phyloP scores from a whole-genome alignment of 2,329 filamentous ascomycete genomes.

The Aspergillus sojae region DNA sequence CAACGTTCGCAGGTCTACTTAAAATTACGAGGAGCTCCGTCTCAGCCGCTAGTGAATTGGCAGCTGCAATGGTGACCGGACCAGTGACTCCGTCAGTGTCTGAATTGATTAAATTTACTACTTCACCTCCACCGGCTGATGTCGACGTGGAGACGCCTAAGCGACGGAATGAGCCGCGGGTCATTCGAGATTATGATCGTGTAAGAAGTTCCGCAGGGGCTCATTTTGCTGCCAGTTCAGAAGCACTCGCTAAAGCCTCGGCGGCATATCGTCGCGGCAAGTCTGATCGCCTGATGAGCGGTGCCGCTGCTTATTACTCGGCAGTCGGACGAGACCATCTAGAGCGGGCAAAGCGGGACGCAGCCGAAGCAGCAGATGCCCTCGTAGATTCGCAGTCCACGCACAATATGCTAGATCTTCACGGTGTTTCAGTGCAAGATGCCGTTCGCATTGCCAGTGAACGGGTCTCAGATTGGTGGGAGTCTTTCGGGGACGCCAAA shows the following conservation, averaged over 20 bases:
- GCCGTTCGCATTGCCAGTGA: slow-evolving; percentile 76
- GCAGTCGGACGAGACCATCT: slow-evolving; percentile 69
- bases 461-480: slow-evolving; percentile 75
- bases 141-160: slow-evolving; percentile 27
- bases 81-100: slow-evolving; percentile 32
- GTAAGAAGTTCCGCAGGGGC: slow-evolving; percentile 44
- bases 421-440: slow-evolving; percentile 79
- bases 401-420: slow-evolving; percentile 68
- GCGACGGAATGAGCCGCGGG: slow-evolving; percentile 11
- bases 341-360: slow-evolving; percentile 59
- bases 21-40: slow-evolving; percentile 60
- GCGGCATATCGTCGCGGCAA: slow-evolving; percentile 62
- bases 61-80: slow-evolving; percentile 53
- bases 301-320: slow-evolving; percentile 75
- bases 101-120: slow-evolving; percentile 50
- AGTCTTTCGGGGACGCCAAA: slow-evolving; percentile 66
- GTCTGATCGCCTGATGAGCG: slow-evolving; percentile 73
- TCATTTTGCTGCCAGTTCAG: slow-evolving; percentile 50
- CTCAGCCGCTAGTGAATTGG: slow-evolving; percentile 62
- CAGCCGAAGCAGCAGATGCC: slow-evolving; percentile 68
- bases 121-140: slow-evolving; percentile 24
- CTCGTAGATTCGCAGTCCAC: slow-evolving; percentile 71
- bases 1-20: slow-evolving; percentile 57
- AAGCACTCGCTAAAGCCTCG: slow-evolving; percentile 61
- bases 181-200: slow-evolving; percentile 25